phyloP scores from a whole-genome alignment of 2,329 filamentous ascomycete species.

The Ascochyta clinopodiicola region DNA sequence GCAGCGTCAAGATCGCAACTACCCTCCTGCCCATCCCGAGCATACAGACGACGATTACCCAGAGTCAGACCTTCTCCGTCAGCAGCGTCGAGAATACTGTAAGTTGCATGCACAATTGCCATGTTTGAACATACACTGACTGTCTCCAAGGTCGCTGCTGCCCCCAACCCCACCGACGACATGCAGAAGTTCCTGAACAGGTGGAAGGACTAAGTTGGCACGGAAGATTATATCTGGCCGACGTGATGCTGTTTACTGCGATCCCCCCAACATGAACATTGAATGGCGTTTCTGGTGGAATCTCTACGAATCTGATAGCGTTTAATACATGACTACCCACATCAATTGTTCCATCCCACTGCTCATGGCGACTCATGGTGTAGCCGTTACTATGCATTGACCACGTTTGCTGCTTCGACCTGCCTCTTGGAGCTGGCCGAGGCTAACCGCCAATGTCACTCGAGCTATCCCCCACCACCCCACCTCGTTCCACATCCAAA shows the following conservation, averaged over 20 bases:
- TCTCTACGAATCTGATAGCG: conserved; percentile 10
- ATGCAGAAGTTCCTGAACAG: conserved; percentile 65
- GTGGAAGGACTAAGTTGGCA: conserved; percentile 61
- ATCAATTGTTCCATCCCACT: background rate
- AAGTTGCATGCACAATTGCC: conserved; percentile 38
- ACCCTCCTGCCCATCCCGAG: conserved; percentile 55
- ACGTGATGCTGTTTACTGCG: background rate
- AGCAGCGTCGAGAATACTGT: conserved; percentile 66
- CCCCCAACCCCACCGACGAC: conserved; percentile 57
- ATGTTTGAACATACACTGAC: conserved; percentile 22
- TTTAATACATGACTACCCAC: conserved; percentile 10
- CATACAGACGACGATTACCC: conserved; percentile 60
- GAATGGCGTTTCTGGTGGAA: conserved; percentile 3
- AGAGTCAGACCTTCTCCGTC: conserved; percentile 58
- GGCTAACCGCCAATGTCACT: conserved; percentile 30
- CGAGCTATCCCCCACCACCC: conserved; percentile 33
- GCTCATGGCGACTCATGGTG: background rate
- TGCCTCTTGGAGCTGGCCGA: conserved; percentile 26
- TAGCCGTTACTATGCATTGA: background rate
- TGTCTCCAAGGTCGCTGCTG: conserved; percentile 58
- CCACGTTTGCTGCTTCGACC: conserved; percentile 14
- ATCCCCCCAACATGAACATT: background rate
- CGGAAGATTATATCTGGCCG: background rate
- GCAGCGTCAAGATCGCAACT: conserved; percentile 60
- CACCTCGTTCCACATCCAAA: conserved; percentile 27